These are phyloP conservation scores for Teunomyces funiuensis DNA, from an alignment of 805 yeast species.

Conservation along the genomic window DNA sequence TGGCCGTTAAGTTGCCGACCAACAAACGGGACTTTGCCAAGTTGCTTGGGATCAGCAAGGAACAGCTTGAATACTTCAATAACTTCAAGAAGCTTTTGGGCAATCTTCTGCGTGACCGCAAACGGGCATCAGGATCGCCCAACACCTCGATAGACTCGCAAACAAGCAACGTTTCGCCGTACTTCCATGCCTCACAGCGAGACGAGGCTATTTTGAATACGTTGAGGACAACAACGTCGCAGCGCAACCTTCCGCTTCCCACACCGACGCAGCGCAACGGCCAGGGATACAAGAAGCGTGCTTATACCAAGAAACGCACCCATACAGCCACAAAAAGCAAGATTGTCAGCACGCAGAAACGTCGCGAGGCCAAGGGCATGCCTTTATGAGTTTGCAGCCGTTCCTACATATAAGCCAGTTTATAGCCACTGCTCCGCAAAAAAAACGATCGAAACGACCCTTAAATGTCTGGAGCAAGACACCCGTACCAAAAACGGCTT, in stretches of 20 bases:
- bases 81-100: constrained; percentile 39
- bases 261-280: constrained; percentile 1
- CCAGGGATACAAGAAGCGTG: neutral
- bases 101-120: constrained; percentile 32
- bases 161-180: neutral
- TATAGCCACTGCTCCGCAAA: too few species aligned
- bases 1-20: constrained; percentile 57
- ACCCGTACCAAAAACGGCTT: constrained; percentile 29
- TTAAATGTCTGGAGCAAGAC: constrained; percentile 9
- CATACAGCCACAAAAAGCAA: neutral
- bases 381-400: neutral
- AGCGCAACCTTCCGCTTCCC: constrained; percentile 3
- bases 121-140: constrained; percentile 13
- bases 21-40: constrained; percentile 45
- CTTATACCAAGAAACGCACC: neutral
- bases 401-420: neutral
- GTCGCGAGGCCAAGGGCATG: constrained; percentile 6
- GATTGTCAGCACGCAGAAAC: constrained; percentile 2
- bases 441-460: neutral
- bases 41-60: constrained; percentile 35
- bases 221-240: constrained; percentile 8
- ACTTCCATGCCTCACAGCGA: constrained; percentile 8
- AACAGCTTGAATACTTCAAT: constrained; percentile 32
- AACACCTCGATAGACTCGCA: constrained; percentile 3
- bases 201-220: constrained; percentile 10